Base-by-base conservation (phyloP, 352 stramenopile genomes). In the Thraustotheca clavata region DNA sequence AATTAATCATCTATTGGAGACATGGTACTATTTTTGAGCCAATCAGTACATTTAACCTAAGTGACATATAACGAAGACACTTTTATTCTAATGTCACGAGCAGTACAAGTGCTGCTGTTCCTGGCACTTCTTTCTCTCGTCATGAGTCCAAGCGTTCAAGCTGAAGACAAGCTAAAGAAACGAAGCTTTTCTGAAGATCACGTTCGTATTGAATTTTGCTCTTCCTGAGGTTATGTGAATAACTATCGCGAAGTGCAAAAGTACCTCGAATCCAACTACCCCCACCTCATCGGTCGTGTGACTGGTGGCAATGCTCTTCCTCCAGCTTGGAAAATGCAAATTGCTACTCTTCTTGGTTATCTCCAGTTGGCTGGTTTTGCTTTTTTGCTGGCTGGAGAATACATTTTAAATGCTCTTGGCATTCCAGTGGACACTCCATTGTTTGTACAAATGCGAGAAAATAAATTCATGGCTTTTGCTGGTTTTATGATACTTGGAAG, bases 211-310 rank as follows among this genome's bases (percentile, higher is more conserved):
- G 68, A 70, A 32, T 89, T 75, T 70, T 92, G 83, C 63, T 81
- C 80, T 41, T 77, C 83, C 49, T 92, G 83, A 67, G 83, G 83
- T 59, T 92, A 87, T 73, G 70, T 80, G 66, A 79, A 90, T 59
- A 92, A 89, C 72, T 92, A 87, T 60, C 38, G 71, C 20, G 75
- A 92, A 62, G 73, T 90, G 32, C 83, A 83, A 63, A 73, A 70
- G 40, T 79, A 76, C 59, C 48, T 92, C 43, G 83, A 88, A 69
- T 73, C 89, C 39, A 84, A 76, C 35, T 90, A 88, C 59, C 83
- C 83, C 0, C 80, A 89, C 55, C 69, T 92, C 33, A 66, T 76
- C 11, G 83, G 84, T 59, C 79, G 76, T 70, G 69, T 92, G 20
- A 69, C 79, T 29, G 79, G 83, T 49, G 68, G 46, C 3, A 89